Percentiles rank a stretch among this genome's conserved stretches.
phyloP scores from a whole-genome alignment of 1,139 yeast species.

The Hyphopichia burtonii region DNA sequence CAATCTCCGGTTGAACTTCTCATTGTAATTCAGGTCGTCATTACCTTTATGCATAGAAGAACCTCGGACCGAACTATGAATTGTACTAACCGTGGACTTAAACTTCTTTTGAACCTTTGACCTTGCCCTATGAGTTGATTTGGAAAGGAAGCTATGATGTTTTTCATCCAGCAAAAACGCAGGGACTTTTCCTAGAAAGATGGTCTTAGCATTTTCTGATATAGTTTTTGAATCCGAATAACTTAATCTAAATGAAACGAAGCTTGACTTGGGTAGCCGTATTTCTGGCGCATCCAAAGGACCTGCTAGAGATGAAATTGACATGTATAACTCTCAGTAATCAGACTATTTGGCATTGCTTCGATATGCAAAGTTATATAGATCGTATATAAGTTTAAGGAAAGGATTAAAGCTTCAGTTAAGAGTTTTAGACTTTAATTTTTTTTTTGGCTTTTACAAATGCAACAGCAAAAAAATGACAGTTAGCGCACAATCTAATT shows the following conservation, averaged over 20 bases:
- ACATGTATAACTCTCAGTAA: background rate
- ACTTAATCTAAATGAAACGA: constrained; percentile 63
- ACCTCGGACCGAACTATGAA: constrained; percentile 5
- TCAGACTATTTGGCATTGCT: background rate
- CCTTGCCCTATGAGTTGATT: constrained; percentile 14
- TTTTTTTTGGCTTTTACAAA: too few relatives aligned
- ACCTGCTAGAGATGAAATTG: background rate
- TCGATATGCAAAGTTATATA: too few relatives aligned
- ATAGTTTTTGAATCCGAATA: constrained; percentile 53
- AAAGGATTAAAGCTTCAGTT: too few relatives aligned
- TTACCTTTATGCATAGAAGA: background rate
- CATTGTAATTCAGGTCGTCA: background rate
- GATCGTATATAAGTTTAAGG: too few relatives aligned
- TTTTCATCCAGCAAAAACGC: constrained; percentile 51
- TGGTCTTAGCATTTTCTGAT: constrained; percentile 47
- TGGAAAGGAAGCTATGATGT: constrained; percentile 16
- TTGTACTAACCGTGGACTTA: constrained; percentile 11
- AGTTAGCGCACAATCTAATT: too few relatives aligned
- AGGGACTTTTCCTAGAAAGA: constrained; percentile 68
- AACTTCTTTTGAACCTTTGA: constrained; percentile 13
- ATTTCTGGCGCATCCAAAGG: background rate
- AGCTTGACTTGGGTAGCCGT: constrained; percentile 35
- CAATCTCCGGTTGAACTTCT: background rate
- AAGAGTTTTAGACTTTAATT: too few relatives aligned
- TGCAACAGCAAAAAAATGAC: too few relatives aligned